These are phyloP conservation scores for Pyracantha coccinea DNA, from an alignment of 331 rosid genomes.

Conservation along the genomic window DNA sequence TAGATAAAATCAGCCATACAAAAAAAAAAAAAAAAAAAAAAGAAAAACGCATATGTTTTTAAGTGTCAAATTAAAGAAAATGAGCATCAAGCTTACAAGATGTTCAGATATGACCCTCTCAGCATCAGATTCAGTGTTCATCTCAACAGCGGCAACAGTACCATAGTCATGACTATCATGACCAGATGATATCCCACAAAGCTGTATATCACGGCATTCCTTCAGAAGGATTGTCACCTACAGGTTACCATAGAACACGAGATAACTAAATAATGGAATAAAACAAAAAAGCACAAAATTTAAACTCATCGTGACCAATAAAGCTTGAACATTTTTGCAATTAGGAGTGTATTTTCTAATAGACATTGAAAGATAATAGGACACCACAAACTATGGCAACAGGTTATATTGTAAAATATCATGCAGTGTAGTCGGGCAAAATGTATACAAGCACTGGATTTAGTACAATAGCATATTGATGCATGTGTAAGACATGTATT, in stretches of 20 bases:
- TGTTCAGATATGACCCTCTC: slow-evolving; percentile 73
- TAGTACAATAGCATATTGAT: background rate
- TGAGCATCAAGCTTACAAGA: slow-evolving; percentile 47
- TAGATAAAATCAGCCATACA: slow-evolving; percentile 1
- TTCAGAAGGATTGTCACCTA: slow-evolving; percentile 89
- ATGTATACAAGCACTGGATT: background rate
- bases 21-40: background rate
- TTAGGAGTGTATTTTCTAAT: background rate
- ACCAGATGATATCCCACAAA: slow-evolving; percentile 65
- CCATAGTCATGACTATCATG: slow-evolving; percentile 30
- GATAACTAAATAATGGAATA: background rate
- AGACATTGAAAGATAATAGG: background rate
- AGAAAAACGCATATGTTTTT: background rate
- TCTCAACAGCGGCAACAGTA: slow-evolving; percentile 18
- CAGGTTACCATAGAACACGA: background rate
- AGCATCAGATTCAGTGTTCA: slow-evolving; percentile 42
- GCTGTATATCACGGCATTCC: slow-evolving; percentile 93
- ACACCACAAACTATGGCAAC: background rate
- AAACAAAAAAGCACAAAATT: background rate
- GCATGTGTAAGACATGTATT: background rate
- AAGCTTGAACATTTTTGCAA: background rate
- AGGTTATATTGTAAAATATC: background rate
- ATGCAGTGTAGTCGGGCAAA: background rate
- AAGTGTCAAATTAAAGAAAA: background rate
- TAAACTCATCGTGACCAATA: background rate